phyloP scores from a whole-genome alignment of 1,284 basidiomycete genomes.

The Schizopora paradoxa region DNA sequence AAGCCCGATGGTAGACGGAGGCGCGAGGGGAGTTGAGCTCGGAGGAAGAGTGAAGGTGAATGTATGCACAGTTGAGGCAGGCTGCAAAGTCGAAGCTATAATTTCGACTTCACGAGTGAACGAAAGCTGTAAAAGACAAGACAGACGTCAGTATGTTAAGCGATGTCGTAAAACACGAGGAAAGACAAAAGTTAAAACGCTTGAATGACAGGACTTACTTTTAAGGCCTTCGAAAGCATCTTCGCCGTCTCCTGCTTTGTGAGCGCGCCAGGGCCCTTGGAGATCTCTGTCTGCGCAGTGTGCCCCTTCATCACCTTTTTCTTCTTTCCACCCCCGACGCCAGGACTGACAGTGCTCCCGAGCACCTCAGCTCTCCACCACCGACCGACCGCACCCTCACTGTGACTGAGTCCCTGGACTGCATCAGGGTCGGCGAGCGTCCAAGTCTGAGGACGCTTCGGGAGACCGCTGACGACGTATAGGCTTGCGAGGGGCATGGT shows the following conservation, averaged over 20 bases:
- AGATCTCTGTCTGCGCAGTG: constrained; percentile 50
- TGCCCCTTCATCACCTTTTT: constrained; percentile 61
- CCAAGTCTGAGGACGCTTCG: constrained; percentile 89
- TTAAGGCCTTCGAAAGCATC: constrained; percentile 86
- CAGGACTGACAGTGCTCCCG: constrained; percentile 82
- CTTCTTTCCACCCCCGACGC: constrained; percentile 50
- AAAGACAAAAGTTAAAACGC: constrained; percentile 16
- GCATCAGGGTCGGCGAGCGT: constrained; percentile 88
- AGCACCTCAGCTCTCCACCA: constrained; percentile 96
- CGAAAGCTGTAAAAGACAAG: constrained; percentile 48
- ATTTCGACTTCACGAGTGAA: constrained; percentile 94
- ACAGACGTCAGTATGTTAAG: constrained; percentile 11
- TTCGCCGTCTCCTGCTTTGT: constrained; percentile 80
- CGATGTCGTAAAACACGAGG: constrained; percentile 3
- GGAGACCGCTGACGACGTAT: constrained; percentile 79
- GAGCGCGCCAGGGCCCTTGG: constrained; percentile 68
- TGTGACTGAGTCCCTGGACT: constrained; percentile 77
- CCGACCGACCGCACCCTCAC: constrained; percentile 82
- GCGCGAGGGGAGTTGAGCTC: constrained; percentile 64
- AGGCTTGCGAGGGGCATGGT: constrained; percentile 73
- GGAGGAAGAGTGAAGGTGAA: constrained; percentile 84
- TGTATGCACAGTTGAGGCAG: constrained; percentile 86
- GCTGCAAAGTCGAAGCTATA: constrained; percentile 86
- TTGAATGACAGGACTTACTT: constrained; percentile 60
- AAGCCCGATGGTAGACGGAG: constrained; percentile 62